Base-by-base conservation (phyloP, 805 yeast genomes). In the Kodamaea laetipori region DNA sequence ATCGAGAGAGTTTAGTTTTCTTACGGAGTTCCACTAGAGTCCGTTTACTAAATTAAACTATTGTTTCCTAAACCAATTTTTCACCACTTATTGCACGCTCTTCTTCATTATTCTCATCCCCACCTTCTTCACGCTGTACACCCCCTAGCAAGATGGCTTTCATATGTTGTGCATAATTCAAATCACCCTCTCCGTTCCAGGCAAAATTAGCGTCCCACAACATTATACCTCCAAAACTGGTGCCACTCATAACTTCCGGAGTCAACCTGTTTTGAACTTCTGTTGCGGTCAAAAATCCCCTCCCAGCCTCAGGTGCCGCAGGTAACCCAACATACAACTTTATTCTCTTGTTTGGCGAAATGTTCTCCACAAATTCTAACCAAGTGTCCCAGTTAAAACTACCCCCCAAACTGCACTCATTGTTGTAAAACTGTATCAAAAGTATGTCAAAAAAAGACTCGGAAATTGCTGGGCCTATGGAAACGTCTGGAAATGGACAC, bases 161-260 rank as follows among this genome's bases (percentile, higher is more conserved):
- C 23, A 34, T 34, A 16, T 34, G 26, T 21, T 34, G 17, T 12
- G 37, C 37, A 27, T 27, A 25, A n/a, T 30, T 30, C 15, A 12
- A 12, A 8, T 19, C 34, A 10, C 10, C 10, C 17, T 7, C 6
- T 3, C 17, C 18, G 11, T 30, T 12, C 34, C 34, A 30, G n/a
- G 78, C 78, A 51, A 78, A 80, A 7, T 83, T 71, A 11, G 89
- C 86, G 51, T 89, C 96, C 97, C 98, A 90, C 47, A 90, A 67
- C 76, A 84, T 80, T 55, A 90, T 78, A 25, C 90, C 86, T 12
- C 84, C 84, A 53, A 90, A 77, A 4, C 18, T 30, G 3, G 34
- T 11, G 11, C 15, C 19, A 12, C 18, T 15, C 7, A 30, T n/a
- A 7, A 30, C 17, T 47, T 56, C 52, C 31, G 52, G 38, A 40